Conservation (phyloP, 2,329 filamentous ascomycete genomes). For the Fusarium globosum region DNA sequence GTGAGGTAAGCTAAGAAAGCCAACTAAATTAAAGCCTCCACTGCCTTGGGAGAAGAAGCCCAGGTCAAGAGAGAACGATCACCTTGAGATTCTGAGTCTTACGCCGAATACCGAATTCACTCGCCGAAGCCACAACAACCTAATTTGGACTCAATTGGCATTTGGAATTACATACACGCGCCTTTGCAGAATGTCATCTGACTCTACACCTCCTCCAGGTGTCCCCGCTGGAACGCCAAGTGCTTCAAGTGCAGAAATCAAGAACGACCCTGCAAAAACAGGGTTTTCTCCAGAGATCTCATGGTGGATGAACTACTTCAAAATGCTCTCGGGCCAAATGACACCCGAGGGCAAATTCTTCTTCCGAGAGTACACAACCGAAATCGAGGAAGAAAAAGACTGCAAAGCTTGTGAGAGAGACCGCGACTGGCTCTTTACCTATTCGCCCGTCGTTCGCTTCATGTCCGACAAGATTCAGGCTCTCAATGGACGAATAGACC, state of each 20-base stretch:
- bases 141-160: neutral
- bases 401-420: constrained; percentile 83
- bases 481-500: constrained; percentile 80
- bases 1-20: neutral
- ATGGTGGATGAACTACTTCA: constrained; percentile 88
- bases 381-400: constrained; percentile 79
- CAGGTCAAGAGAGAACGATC: constrained; percentile 24
- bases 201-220: constrained; percentile 20
- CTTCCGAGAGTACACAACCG: constrained; percentile 83
- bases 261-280: constrained; percentile 70
- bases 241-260: constrained; percentile 49
- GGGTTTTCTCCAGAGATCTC: constrained; percentile 70
- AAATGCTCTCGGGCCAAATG: constrained; percentile 79
- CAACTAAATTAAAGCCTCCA: constrained; percentile 1
- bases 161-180: neutral
- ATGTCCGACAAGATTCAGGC: constrained; percentile 82
- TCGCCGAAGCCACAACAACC: neutral
- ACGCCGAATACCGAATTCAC: neutral
- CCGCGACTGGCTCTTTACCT: constrained; percentile 84
- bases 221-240: constrained; percentile 33
- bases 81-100: constrained; percentile 16
- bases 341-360: constrained; percentile 74
- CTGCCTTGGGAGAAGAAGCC: constrained; percentile 10
- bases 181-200: constrained; percentile 36
- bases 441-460: constrained; percentile 89